Conservation (phyloP, 257 asterid species). For the Linaria vulgaris region DNA sequence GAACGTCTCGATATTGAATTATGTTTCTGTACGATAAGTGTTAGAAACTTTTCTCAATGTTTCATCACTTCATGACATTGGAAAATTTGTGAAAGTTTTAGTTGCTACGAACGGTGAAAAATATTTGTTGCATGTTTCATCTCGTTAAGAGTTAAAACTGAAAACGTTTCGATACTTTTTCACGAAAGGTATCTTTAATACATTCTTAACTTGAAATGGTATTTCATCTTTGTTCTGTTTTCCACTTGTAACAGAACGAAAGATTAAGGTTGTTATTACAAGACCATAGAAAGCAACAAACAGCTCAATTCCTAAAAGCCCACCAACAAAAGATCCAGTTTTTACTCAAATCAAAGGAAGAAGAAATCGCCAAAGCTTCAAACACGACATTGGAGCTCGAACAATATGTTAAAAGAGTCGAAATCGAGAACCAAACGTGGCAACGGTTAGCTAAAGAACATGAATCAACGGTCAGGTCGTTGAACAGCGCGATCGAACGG, state of each 20-base stretch:
- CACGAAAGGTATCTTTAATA: too few relatives aligned
- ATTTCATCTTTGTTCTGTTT: too few relatives aligned
- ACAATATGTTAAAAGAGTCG: conserved; percentile 35
- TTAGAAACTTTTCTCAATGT: too few relatives aligned
- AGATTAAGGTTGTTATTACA: conserved; percentile 51
- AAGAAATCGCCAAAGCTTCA: conserved; percentile 43
- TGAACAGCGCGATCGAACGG: conserved; percentile 51
- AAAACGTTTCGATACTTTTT: not conserved
- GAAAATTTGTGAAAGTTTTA: too few relatives aligned
- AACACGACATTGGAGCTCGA: conserved; percentile 52
- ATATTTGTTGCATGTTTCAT: too few relatives aligned
- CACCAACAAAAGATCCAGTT: conserved; percentile 46
- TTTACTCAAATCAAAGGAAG: conserved; percentile 53
- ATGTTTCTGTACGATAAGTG: too few relatives aligned
- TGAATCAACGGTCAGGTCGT: conserved; percentile 45
- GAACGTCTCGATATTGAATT: too few relatives aligned
- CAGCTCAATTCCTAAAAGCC: conserved; percentile 31
- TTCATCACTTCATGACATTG: too few relatives aligned
- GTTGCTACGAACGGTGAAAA: too few relatives aligned
- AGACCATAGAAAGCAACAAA: conserved; percentile 53
- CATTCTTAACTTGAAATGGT: too few relatives aligned
- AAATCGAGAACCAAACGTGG: conserved; percentile 57
- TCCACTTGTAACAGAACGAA: conserved; percentile 60
- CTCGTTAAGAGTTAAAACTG: too few relatives aligned
- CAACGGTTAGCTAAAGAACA: conserved; percentile 51